Conservation (phyloP, 306 rosid species). For the Aeschynomene evenia region DNA sequence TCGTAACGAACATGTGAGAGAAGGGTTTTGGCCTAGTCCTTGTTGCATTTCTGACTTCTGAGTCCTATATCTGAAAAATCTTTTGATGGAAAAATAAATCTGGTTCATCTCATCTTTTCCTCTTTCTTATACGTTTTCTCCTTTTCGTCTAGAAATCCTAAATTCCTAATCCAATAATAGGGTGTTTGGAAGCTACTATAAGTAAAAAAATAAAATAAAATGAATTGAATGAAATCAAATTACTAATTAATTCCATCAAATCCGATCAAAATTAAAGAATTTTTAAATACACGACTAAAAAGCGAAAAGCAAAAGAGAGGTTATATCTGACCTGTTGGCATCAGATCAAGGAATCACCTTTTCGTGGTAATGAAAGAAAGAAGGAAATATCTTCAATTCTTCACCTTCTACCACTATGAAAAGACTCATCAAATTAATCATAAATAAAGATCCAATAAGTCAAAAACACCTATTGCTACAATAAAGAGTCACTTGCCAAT, state of each 20-base stretch:
- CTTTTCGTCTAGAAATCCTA: not conserved
- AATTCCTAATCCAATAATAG: not conserved
- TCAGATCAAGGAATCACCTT: not conserved
- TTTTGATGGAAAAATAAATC: not conserved
- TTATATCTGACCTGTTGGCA: too few relatives aligned
- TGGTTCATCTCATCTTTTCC: not conserved
- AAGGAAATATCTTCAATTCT: not conserved
- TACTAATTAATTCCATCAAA: too few relatives aligned
- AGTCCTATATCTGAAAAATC: not conserved
- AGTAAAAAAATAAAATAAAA: too few relatives aligned
- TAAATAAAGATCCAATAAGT: not conserved
- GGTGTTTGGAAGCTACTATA: too few relatives aligned
- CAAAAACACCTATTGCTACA: slow-evolving; percentile 12
- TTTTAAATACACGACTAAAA: too few relatives aligned
- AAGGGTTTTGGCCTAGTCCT: too few relatives aligned
- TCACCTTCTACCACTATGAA: not conserved
- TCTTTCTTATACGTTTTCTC: not conserved
- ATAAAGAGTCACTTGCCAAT: not conserved
- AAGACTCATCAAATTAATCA: not conserved
- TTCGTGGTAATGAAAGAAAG: not conserved
- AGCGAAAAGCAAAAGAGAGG: not conserved
- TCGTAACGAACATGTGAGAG: too few relatives aligned
- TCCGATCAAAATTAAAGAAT: too few relatives aligned
- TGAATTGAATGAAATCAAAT: too few relatives aligned
- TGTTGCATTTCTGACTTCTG: too few relatives aligned